A percentile compares a stretch with the other conserved stretches of the same genome.
phyloP scores from a whole-genome alignment of 257 asterid species.

The Eustoma russellianum region DNA sequence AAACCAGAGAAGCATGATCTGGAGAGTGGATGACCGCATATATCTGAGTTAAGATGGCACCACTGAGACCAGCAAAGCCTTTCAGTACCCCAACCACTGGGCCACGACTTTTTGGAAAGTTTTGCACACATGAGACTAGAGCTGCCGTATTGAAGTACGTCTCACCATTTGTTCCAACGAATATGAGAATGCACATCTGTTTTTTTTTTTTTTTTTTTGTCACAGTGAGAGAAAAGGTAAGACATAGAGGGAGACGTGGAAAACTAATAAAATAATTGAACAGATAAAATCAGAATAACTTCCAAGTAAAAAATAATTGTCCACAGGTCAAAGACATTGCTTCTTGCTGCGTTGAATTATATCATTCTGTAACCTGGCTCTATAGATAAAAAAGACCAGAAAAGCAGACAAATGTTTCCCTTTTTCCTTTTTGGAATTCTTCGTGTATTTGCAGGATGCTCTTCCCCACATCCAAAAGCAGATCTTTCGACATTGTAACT shows the following conservation, averaged over 20 bases:
- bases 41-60: conserved; percentile 45
- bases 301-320: background rate
- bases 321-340: too few species aligned
- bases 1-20: conserved; percentile 42
- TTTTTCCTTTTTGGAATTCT: too few species aligned
- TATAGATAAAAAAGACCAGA: too few species aligned
- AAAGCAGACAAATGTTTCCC: too few species aligned
- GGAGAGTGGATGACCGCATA: conserved; percentile 39
- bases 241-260: too few species aligned
- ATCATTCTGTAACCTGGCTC: too few species aligned
- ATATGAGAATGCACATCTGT: conserved; percentile 50
- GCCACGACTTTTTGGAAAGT: conserved; percentile 47
- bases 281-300: background rate
- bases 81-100: conserved; percentile 47
- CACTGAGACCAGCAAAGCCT: conserved; percentile 50
- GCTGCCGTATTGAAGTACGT: conserved; percentile 49
- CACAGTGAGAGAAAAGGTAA: too few species aligned
- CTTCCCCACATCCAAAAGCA: too few species aligned
- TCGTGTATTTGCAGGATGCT: too few species aligned
- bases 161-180: conserved; percentile 51
- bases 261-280: too few species aligned
- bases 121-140: conserved; percentile 46
- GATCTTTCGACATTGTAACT: too few species aligned
- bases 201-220: background rate
- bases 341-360: too few species aligned